phyloP scores from a whole-genome alignment of 331 rosid genomes.

The Dryas integrifolia region DNA sequence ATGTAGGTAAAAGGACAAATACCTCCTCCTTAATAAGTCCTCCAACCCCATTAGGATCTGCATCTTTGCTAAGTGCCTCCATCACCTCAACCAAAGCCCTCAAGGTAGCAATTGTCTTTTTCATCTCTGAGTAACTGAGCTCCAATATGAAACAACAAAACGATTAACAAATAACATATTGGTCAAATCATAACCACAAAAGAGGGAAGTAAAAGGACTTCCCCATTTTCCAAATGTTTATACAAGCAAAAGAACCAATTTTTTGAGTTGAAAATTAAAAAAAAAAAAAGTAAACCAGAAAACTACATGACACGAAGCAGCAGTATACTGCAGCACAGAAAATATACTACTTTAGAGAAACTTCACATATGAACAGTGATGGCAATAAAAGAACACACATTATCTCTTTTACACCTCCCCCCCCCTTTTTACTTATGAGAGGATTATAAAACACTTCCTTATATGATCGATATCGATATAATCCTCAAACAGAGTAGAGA shows the following conservation, averaged over 20 bases:
- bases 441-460: too few relatives aligned
- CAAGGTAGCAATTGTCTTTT: conserved; percentile 65
- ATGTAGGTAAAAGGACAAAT: conserved; percentile 25
- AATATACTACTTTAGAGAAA: not conserved
- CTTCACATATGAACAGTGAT: not conserved
- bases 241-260: not conserved
- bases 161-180: conserved; percentile 1
- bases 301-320: conserved; percentile 1
- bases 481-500: not conserved
- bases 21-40: conserved; percentile 86
- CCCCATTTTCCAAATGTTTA: not conserved
- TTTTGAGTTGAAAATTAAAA: not conserved
- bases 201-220: not conserved
- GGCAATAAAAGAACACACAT: not conserved
- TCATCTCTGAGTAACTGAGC: conserved; percentile 58
- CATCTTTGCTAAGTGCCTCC: conserved; percentile 81
- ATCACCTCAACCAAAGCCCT: conserved; percentile 91
- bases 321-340: not conserved
- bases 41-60: conserved; percentile 81
- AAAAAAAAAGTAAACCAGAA: not conserved
- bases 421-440: too few relatives aligned
- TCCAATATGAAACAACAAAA: conserved; percentile 41
- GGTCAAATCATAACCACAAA: not conserved
- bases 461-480: too few relatives aligned
- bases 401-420: not conserved